phyloP scores from a whole-genome alignment of 2,329 filamentous ascomycete genomes.

The Xylaria sp. region DNA sequence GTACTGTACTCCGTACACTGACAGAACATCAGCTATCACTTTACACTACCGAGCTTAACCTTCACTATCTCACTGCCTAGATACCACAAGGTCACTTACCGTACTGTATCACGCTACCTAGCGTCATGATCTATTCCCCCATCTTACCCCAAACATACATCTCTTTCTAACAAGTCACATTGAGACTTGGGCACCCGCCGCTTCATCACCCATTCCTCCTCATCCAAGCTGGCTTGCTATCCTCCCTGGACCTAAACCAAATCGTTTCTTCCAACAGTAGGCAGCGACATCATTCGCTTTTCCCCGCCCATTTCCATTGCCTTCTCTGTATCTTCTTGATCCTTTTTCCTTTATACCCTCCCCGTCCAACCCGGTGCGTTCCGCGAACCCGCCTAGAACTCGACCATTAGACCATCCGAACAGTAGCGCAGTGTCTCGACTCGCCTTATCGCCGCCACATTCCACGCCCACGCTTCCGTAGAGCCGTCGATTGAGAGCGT shows the following conservation, averaged over 20 bases:
- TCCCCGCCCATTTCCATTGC: constrained; percentile 27
- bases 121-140: background rate
- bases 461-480: constrained; percentile 24
- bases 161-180: constrained; percentile 1
- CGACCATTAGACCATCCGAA: background rate
- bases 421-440: constrained; percentile 12
- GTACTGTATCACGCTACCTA: background rate
- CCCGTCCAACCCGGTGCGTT: constrained; percentile 3
- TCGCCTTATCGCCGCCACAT: constrained; percentile 31
- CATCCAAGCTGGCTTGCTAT: constrained; percentile 34
- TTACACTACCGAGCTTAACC: background rate
- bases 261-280: constrained; percentile 15
- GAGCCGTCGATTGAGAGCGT: constrained; percentile 13
- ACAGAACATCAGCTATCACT: background rate
- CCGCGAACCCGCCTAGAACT: constrained; percentile 17
- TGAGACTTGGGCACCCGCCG: background rate
- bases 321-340: constrained; percentile 16
- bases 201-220: constrained; percentile 12
- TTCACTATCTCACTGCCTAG: background rate
- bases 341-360: constrained; percentile 11
- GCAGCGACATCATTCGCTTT: constrained; percentile 26
- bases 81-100: background rate
- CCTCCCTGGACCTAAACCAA: constrained; percentile 25
- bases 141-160: constrained; percentile 1
- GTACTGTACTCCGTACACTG: background rate